Base-by-base conservation (phyloP, 306 rosid species). In the Glycine soja region DNA sequence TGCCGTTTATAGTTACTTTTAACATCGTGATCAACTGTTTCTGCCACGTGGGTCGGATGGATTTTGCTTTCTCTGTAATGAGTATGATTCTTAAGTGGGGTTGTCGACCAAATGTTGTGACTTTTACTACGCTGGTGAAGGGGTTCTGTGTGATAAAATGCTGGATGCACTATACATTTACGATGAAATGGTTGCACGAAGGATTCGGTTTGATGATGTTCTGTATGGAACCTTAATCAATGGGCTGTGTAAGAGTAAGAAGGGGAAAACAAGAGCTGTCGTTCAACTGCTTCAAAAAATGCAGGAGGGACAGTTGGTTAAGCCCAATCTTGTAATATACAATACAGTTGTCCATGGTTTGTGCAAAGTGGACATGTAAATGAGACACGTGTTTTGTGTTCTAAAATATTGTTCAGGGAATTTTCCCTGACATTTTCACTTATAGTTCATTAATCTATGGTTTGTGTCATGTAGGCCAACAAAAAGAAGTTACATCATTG, bases 81-180 rank as follows among this genome's bases (percentile, higher is more conserved):
- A 38, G 80, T 62, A 76, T 62, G 61, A 76, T 76, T 62, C 72
- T 61, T 16, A 76, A 76, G 72, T 76, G 32, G 80, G 80, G 80
- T 62, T 76, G 42, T 32, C 4, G 0, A 76, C 80, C 70, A 36
- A 76, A 18, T 76, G 61, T 15, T 14, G 72, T 76, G 13, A 62
- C 80, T 62, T 62, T 46, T 42, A 76, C 80, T 46, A 76, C 72
- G 15, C 72, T 76, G 6, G 47, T 61, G 16, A 75, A 47, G 15
- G 80, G 80, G 34, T 46, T 61, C 4, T 75, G n/a, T 24, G 7
- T 75, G 59, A 50, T 61, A 59, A 30, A 38, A 59, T 45, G 59
- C 5, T 4, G 32, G 80, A 45, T 43, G 80, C 80, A 45, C 12
- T 43, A 4, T 9, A 46, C 47, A 19, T 75, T 45, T 47, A 45